Evolutionary conservation across 495 filamentous ascomycete species (phyloP), one percentile per base, ranked within the genome.

Genomic region (Talaromyces thailandensis): DNA sequence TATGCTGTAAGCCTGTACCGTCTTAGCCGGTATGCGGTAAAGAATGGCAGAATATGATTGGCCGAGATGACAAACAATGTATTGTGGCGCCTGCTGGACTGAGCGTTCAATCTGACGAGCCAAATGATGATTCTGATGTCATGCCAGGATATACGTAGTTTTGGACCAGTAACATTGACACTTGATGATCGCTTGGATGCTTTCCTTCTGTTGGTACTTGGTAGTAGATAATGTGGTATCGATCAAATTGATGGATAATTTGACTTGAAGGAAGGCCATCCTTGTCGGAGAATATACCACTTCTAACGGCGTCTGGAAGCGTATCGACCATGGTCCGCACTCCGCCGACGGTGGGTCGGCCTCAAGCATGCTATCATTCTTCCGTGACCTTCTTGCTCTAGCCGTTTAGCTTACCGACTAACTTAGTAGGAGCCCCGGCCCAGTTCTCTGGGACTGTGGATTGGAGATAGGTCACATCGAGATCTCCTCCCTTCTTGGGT

Each of bases 271-370:
- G 35, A 12, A 48, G 43, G n/a, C n/a, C 43, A 23, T 6, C n/a
- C 43, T 48, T 18, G 43, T 9, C 43, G 6, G 43, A n/a, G 43
- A 48, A 48, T 48, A 21, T 48, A 21, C 43, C 43, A 16, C 28
- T 57, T 57, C 55, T n/a, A 32, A n/a, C 23, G 28, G 55, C 55
- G 55, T 57, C 55, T 57, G 55, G 55, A 57, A 57, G 55, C 55
- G 5, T 29, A 32, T 57, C 23, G 55, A 57, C 55, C 55, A 28
- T 53, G 50, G 50, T 53, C 48, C 50, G 50, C 50, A 53, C 26
- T 25, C 23, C 50, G 50, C 28, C 55, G 28, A 32, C 55, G 28
- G 55, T 32, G 55, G 55, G 31, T 4, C 55, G 26, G 28, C 55
- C 25, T 21, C 18, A 48, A n/a, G 43, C 43, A 48, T 40, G 32